Evolutionary conservation across 441 rosid genomes (phyloP).

Genomic region (Pelargonium australe): DNA sequence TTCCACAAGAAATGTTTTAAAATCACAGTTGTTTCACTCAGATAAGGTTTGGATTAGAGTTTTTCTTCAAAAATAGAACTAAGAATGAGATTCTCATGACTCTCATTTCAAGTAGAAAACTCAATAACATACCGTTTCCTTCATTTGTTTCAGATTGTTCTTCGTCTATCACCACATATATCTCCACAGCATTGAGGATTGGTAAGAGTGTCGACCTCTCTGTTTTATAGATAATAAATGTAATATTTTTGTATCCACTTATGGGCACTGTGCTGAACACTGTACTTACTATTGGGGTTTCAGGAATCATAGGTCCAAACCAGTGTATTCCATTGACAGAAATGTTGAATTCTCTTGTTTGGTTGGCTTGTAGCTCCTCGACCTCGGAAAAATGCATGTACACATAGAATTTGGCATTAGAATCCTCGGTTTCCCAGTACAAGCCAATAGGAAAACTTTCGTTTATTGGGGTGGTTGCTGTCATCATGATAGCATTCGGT

Average conservation of each 20-base stretch:
- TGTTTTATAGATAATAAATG: not conserved
- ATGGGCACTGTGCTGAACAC: not conserved
- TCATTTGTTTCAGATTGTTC: not conserved
- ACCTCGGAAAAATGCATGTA: slow-evolving; percentile 1
- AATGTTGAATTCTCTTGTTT: slow-evolving; percentile 10
- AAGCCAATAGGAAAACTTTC: too few relatives aligned
- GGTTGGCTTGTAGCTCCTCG: not conserved
- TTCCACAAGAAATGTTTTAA: not conserved
- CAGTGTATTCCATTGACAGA: not conserved
- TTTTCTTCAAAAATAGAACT: too few relatives aligned
- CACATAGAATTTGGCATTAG: not conserved
- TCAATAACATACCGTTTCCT: slow-evolving; percentile 10
- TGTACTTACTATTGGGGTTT: not conserved
- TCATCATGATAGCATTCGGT: too few relatives aligned
- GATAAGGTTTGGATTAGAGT: not conserved
- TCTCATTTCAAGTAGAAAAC: too few relatives aligned
- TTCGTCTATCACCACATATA: not conserved
- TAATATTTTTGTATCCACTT: not conserved
- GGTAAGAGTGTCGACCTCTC: slow-evolving; percentile 11
- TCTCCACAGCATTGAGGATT: slow-evolving; percentile 12
- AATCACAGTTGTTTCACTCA: not conserved
- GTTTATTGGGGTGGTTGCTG: too few relatives aligned
- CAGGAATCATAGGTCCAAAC: not conserved
- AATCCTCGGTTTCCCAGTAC: not conserved
- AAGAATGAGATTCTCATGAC: too few relatives aligned